These are phyloP conservation scores for Lipomyces yamadae DNA, from an alignment of 805 yeast species.

Conservation along the genomic window DNA sequence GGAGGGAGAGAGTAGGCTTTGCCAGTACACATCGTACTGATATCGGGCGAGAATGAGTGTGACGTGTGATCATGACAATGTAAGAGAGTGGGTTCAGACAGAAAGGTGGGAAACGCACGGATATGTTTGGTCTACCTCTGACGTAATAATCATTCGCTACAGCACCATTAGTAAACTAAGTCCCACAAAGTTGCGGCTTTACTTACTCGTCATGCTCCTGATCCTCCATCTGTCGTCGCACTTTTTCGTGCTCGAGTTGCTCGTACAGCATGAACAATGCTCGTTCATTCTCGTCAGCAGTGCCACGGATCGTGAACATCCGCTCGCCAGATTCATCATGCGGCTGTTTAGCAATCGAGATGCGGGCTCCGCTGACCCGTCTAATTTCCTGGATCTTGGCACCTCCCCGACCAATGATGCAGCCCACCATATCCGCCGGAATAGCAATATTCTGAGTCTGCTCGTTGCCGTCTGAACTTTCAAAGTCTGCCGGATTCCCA, in stretches of 20 bases:
- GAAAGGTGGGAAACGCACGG: background rate
- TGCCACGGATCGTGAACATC: constrained; percentile 71
- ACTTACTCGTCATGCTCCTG: constrained; percentile 15
- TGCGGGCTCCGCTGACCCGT: constrained; percentile 74
- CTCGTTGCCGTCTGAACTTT: constrained; percentile 30
- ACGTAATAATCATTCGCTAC: background rate
- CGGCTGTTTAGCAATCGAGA: constrained; percentile 73
- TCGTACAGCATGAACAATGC: constrained; percentile 61
- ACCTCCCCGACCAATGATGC: constrained; percentile 85
- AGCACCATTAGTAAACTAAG: background rate
- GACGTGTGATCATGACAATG: background rate
- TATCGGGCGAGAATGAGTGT: background rate
- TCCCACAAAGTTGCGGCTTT: background rate
- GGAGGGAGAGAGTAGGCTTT: background rate
- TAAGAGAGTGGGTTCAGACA: background rate
- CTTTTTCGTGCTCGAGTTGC: constrained; percentile 62
- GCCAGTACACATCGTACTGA: background rate
- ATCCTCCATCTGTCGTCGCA: constrained; percentile 45
- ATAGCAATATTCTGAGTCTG: constrained; percentile 50
- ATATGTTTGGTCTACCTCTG: background rate
- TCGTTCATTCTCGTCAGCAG: constrained; percentile 58
- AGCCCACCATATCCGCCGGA: constrained; percentile 85
- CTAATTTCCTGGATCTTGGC: constrained; percentile 85
- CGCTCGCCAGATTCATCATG: constrained; percentile 64
- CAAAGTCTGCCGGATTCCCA: constrained; percentile 35